A percentile compares a stretch with the other conserved stretches of the same genome.
phyloP scores from a whole-genome alignment of 306 rosid species.

The Vigna mungo region DNA sequence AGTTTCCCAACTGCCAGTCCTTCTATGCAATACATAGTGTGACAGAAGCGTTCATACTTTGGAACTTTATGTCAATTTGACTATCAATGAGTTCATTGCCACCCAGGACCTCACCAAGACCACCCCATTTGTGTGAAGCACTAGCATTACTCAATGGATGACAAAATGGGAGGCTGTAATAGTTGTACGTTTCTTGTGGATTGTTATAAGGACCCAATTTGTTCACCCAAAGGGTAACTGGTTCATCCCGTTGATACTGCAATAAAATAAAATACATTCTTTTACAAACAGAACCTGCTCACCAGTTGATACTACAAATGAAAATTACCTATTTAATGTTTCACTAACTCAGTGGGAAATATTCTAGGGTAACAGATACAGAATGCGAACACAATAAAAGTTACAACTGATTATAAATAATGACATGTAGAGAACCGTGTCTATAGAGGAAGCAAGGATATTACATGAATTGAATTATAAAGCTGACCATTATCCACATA shows the following conservation, averaged over 20 bases:
- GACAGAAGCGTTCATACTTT: slow-evolving; percentile 56
- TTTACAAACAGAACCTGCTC: slow-evolving; percentile 37
- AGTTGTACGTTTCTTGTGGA: slow-evolving; percentile 99
- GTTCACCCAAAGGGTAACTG: slow-evolving; percentile 93
- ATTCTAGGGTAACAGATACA: not conserved
- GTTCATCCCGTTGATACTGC: slow-evolving; percentile 79
- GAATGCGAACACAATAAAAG: slow-evolving; percentile 7
- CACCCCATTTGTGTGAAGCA: slow-evolving; percentile 98
- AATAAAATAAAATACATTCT: slow-evolving; percentile 35
- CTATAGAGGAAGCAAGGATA: not conserved
- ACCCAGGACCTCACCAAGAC: slow-evolving; percentile 99
- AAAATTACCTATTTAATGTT: slow-evolving; percentile 9
- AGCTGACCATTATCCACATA: not conserved
- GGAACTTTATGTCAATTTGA: slow-evolving; percentile 77
- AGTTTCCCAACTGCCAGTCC: slow-evolving; percentile 2
- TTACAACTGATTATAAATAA: slow-evolving; percentile 9
- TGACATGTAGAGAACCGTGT: slow-evolving; percentile 9
- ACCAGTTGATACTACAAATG: slow-evolving; percentile 20
- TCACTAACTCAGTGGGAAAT: slow-evolving; percentile 1
- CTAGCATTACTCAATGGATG: slow-evolving; percentile 62
- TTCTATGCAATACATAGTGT: slow-evolving; percentile 27
- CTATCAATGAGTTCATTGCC: slow-evolving; percentile 99
- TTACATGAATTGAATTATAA: slow-evolving; percentile 14
- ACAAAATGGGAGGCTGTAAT: slow-evolving; percentile 97
- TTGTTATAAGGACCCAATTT: slow-evolving; percentile 99